These are phyloP conservation scores for Trifolium fragiferum DNA, from an alignment of 306 rosid species.

Conservation along the genomic window DNA sequence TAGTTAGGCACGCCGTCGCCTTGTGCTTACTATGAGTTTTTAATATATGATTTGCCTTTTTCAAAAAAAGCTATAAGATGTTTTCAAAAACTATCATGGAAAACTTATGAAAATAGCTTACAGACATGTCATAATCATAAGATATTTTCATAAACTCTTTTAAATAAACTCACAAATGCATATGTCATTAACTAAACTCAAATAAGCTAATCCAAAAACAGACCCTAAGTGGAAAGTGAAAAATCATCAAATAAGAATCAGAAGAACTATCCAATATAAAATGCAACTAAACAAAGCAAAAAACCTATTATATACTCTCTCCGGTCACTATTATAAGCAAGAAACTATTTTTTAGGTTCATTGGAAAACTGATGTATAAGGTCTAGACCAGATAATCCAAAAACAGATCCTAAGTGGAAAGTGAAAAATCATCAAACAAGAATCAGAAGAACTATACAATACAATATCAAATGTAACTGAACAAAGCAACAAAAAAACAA, in stretches of 20 bases:
- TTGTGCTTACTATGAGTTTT: too few species aligned
- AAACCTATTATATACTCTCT: background rate
- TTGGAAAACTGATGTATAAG: too few species aligned
- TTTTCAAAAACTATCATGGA: background rate
- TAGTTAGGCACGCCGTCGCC: too few species aligned
- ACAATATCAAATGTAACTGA: constrained; percentile 2
- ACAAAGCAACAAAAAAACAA: background rate
- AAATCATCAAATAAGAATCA: constrained; percentile 1
- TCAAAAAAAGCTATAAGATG: background rate
- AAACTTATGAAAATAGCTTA: background rate
- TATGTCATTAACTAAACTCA: background rate
- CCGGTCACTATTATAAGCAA: too few species aligned
- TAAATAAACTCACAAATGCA: background rate
- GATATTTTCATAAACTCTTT: background rate
- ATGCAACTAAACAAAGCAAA: constrained; percentile 16
- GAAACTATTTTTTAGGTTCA: too few species aligned
- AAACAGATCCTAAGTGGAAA: background rate
- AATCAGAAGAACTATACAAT: background rate
- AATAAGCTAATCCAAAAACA: background rate
- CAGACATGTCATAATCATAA: background rate
- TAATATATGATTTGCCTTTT: too few species aligned
- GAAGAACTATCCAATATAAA: background rate
- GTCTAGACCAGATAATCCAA: background rate
- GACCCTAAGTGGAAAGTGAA: background rate
- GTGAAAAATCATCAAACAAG: background rate